Evolutionary conservation across 2,329 filamentous ascomycete species (phyloP), one percentile per base, ranked within the genome.

Genomic region (Lachnellula suecica): DNA sequence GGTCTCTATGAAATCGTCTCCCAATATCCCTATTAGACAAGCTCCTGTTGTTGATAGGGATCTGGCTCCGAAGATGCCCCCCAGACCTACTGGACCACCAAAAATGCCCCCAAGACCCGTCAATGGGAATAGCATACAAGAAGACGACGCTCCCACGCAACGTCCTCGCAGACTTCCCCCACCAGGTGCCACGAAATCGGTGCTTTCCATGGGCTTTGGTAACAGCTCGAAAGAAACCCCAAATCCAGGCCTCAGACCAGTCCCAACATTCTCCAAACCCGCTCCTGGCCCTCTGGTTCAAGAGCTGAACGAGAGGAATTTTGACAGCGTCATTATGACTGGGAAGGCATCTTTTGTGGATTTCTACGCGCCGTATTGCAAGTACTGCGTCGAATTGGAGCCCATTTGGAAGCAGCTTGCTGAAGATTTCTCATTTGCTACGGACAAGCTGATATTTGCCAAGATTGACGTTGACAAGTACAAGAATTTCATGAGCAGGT

Each of bases 361-460:
- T 72, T 97, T 97, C 82, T 97, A 95, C 68, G 91, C 92, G n/a
- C 92, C 92, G 7, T 97, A 91, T 90, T 99, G 94, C 70, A 48
- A 69, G 94, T 92, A 97, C 81, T 99, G 94, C 88, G 97, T 97
- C 79, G 87, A 69, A 66, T 84, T 99, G 56, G 91, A 91, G 44
- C 94, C 94, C 22, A 82, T 77, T 62, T 97, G 90, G 88, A 92
- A 97, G 73, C 82, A 83, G 45, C 76, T 97, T 58, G 93, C 92
- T 54, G 78, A 79, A 55, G 86, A 90, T 72, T 97, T 91, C 74
- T 79, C 80, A 58, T 64, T 62, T 54, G 81, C 78, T 68, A 92
- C 97, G 64, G 73, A 84, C 56, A 78, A 80, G 58, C 88, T 99
- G 59, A 71, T 95, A 27, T 86, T 99, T 68, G 94, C 90, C 71